A percentile compares a stretch with the other conserved stretches of the same genome.
Evolutionary conservation across 2,329 filamentous ascomycete species (phyloP).

Genomic region (Fusarium liriodendri): DNA sequence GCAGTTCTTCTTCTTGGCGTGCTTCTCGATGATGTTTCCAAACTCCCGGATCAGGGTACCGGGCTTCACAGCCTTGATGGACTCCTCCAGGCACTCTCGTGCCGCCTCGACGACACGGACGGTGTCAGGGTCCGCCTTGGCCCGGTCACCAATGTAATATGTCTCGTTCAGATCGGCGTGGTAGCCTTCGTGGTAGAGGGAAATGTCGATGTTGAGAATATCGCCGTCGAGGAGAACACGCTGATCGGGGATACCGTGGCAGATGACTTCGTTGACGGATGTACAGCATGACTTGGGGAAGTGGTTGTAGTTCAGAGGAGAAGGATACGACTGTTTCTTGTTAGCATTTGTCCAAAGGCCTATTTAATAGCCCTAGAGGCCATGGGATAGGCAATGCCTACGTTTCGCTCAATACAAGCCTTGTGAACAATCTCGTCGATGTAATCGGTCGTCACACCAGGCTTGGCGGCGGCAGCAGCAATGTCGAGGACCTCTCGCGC

Average conservation of each 20-base stretch:
- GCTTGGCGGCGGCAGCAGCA: slow-evolving; percentile 82
- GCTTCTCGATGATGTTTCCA: slow-evolving; percentile 94
- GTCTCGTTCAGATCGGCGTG: slow-evolving; percentile 98
- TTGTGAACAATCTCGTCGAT: slow-evolving; percentile 96
- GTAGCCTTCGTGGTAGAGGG: slow-evolving; percentile 92
- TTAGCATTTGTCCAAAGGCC: slow-evolving; percentile 3
- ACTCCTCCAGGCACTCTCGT: slow-evolving; percentile 88
- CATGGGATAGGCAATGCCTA: slow-evolving; percentile 59
- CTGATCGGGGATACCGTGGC: slow-evolving; percentile 97
- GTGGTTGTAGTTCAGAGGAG: slow-evolving; percentile 92
- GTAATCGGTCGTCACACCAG: slow-evolving; percentile 95
- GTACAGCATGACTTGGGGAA: slow-evolving; percentile 99
- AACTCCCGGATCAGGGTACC: slow-evolving; percentile 93
- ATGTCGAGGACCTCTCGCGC: slow-evolving; percentile 94
- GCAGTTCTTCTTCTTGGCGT: slow-evolving; percentile 86
- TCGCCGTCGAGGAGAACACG: slow-evolving; percentile 89
- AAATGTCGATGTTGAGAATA: slow-evolving; percentile 97
- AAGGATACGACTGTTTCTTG: slow-evolving; percentile 82
- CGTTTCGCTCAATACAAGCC: slow-evolving; percentile 91
- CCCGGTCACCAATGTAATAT: slow-evolving; percentile 95
- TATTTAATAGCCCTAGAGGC: background rate
- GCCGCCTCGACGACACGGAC: slow-evolving; percentile 92
- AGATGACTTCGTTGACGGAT: slow-evolving; percentile 96
- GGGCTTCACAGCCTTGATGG: slow-evolving; percentile 92
- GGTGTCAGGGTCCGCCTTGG: slow-evolving; percentile 83